Evolutionary conservation across 192 early-diverging fungal species (phyloP).

Genomic region (Polychytrium aggregatum): DNA sequence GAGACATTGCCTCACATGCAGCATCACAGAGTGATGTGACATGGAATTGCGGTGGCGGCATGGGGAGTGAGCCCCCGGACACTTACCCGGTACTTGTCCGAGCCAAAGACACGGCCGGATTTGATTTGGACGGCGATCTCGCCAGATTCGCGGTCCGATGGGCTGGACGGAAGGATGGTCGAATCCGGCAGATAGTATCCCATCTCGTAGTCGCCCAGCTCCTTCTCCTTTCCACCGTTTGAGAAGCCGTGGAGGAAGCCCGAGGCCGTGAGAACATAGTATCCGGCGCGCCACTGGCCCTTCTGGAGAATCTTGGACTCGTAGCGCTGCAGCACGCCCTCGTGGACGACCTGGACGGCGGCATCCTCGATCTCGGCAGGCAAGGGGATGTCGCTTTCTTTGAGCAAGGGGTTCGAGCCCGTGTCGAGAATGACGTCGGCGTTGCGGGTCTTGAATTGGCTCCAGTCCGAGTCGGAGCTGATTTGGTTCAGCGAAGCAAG

Average conservation of each 20-base stretch:
- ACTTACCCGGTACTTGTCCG: no score
- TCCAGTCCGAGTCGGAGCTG: slow-evolving; percentile 31
- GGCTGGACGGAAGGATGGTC: no score
- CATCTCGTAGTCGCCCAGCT: no score
- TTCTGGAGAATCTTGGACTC: slow-evolving; percentile 21
- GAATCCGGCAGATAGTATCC: no score
- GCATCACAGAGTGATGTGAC: no score
- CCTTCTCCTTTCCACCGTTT: no score
- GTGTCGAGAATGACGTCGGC: slow-evolving; percentile 10
- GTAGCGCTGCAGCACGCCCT: slow-evolving; percentile 21
- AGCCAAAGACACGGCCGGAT: no score
- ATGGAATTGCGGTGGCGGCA: no score
- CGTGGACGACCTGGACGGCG: slow-evolving; percentile 7
- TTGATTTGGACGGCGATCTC: no score
- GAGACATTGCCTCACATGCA: no score
- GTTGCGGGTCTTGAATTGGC: slow-evolving; percentile 9
- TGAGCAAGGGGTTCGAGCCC: slow-evolving; percentile 2
- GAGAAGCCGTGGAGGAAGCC: slow-evolving; percentile 35
- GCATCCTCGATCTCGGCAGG: slow-evolving; percentile 15
- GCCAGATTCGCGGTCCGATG: no score
- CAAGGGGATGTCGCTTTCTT: slow-evolving; percentile 5
- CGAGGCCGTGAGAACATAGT: slow-evolving; percentile 27
- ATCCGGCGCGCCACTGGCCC: slow-evolving; percentile 19
- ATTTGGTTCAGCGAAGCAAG: slow-evolving; percentile 16
- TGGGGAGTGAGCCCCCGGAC: no score